These are phyloP conservation scores for Phyllosticta citribraziliensis DNA, from an alignment of 2,329 filamentous ascomycete species.

Conservation along the genomic window DNA sequence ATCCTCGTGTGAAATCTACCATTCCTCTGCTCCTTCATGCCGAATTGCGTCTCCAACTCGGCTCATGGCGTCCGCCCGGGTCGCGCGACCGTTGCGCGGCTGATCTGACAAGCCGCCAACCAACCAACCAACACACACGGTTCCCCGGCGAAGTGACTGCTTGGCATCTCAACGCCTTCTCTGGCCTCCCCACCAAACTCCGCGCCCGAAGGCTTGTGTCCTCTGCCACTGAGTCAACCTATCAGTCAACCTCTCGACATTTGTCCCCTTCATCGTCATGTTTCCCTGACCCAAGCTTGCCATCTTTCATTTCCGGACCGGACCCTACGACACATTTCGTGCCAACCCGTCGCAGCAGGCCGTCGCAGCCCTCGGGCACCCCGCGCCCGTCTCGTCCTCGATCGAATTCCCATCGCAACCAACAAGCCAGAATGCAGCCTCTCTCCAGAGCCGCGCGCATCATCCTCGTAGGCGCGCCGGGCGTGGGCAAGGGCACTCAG, in stretches of 20 bases:
- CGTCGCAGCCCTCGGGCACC: not conserved
- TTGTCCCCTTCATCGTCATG: not conserved
- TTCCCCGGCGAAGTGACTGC: not conserved
- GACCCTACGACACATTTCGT: not conserved
- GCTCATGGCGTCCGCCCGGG: not conserved
- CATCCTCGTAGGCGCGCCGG: conserved; percentile 91
- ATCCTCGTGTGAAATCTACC: no score
- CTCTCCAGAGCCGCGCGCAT: conserved; percentile 67
- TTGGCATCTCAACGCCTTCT: not conserved
- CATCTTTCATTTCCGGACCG: not conserved
- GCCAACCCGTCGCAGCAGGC: not conserved
- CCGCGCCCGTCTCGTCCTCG: not conserved
- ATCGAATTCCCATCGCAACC: not conserved
- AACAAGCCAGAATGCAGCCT: conserved; percentile 15
- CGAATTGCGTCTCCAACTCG: not conserved
- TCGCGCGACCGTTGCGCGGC: not conserved
- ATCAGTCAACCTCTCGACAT: not conserved
- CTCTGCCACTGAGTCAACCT: not conserved
- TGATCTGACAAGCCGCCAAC: not conserved
- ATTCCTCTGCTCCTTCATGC: no score
- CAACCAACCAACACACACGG: not conserved
- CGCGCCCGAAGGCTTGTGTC: conserved; percentile 3
- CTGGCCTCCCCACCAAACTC: conserved; percentile 7
- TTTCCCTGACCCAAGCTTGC: not conserved
- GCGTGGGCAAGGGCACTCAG: conserved; percentile 94